Percentiles rank a stretch among this genome's conserved stretches.
Evolutionary conservation across 495 filamentous ascomycete species (phyloP).

Genomic region (Aspergillus indologenus): DNA sequence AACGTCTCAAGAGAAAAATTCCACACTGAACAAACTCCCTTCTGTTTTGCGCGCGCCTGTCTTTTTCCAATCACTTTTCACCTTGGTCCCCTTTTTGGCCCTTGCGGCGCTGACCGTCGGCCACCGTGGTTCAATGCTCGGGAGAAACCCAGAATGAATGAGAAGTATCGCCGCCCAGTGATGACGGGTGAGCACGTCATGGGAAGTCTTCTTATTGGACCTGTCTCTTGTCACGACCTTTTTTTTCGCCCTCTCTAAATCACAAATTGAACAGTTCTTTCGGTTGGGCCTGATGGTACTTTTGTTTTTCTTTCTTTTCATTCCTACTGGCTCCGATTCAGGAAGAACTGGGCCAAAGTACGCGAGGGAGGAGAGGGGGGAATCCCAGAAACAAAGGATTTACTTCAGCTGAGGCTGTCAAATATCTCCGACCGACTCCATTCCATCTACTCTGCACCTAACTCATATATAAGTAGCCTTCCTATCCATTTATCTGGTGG

Average conservation of each 20-base stretch:
- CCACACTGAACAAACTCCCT: no score
- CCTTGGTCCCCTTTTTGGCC: constrained; percentile 7
- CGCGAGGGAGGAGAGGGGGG: not conserved
- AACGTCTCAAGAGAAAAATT: constrained; percentile 8
- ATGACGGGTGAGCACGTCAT: constrained; percentile 22
- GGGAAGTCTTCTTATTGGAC: constrained; percentile 13
- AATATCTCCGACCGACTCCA: not conserved
- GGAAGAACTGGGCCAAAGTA: not conserved
- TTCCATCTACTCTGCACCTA: not conserved
- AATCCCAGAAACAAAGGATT: not conserved
- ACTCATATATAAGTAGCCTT: not conserved
- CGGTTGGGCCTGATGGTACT: not conserved
- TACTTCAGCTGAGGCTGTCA: not conserved
- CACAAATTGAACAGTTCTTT: not conserved
- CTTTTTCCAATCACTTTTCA: not conserved
- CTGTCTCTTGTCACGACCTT: constrained; percentile 4
- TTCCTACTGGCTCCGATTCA: constrained; percentile 4
- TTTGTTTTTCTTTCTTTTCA: not conserved
- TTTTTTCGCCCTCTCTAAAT: not conserved
- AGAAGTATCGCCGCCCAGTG: not conserved
- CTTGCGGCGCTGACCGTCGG: constrained; percentile 16
- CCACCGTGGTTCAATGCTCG: constrained; percentile 7
- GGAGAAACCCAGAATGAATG: constrained; percentile 7
- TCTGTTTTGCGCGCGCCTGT: no score
- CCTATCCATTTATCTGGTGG: constrained; percentile 3